These are phyloP conservation scores for Hypoxylon fragiforme DNA, from an alignment of 495 filamentous ascomycete species.

Conservation along the genomic window DNA sequence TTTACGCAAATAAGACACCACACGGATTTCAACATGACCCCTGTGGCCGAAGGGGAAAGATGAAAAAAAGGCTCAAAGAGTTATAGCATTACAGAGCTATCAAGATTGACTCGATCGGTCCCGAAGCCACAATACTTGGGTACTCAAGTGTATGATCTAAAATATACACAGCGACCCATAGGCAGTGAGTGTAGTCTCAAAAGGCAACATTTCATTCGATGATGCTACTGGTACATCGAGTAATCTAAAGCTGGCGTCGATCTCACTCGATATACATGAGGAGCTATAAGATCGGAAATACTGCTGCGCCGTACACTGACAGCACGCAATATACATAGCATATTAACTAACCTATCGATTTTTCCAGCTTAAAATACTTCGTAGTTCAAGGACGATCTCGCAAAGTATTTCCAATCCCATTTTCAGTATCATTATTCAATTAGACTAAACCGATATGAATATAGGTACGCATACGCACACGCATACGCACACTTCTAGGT, in stretches of 20 bases:
- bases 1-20: constrained; percentile 13
- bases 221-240: constrained; percentile 30
- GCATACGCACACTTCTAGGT: neutral
- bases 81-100: constrained; percentile 18
- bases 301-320: constrained; percentile 28
- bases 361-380: too few species aligned
- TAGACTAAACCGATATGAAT: neutral
- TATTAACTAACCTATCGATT: too few species aligned
- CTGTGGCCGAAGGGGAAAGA: constrained; percentile 22
- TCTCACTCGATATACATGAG: constrained; percentile 26
- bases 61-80: too few species aligned
- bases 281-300: constrained; percentile 17
- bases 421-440: constrained; percentile 27
- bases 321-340: constrained; percentile 10
- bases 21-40: constrained; percentile 12
- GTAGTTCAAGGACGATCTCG: too few species aligned
- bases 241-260: constrained; percentile 27
- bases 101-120: constrained; percentile 28
- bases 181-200: too few species aligned
- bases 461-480: neutral
- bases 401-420: constrained; percentile 3
- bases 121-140: constrained; percentile 26
- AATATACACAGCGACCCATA: too few species aligned
- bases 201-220: constrained; percentile 5
- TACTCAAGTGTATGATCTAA: too few species aligned